Conservation (phyloP, 208 protist genomes). For the Leishmania martiniquensis region DNA sequence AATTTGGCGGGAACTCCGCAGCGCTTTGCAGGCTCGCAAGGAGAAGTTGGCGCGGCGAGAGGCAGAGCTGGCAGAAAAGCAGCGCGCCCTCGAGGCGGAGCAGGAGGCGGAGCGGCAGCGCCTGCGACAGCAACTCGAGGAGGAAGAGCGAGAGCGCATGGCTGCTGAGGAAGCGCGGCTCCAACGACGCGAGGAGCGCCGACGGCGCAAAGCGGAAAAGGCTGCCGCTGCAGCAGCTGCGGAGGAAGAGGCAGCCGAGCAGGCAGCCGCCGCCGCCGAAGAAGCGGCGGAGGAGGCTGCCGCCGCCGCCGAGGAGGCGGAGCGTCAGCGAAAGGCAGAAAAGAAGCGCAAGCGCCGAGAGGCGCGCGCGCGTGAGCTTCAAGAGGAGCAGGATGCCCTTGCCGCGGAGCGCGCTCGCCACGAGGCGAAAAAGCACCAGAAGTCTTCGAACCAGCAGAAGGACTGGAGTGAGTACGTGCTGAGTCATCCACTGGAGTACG, state of each 20-base stretch:
- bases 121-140: constrained; percentile 39
- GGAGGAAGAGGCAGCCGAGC: constrained; percentile 30
- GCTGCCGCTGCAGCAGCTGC: constrained; percentile 27
- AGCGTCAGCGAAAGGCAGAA: constrained; percentile 43
- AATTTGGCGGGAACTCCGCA: constrained; percentile 78
- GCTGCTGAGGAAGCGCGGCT: constrained; percentile 39
- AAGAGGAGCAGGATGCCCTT: constrained; percentile 71
- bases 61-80: constrained; percentile 44
- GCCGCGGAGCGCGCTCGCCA: constrained; percentile 47
- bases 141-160: constrained; percentile 45
- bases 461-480: constrained; percentile 84
- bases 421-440: constrained; percentile 33
- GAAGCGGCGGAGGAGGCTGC: constrained; percentile 47
- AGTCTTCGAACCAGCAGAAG: constrained; percentile 51
- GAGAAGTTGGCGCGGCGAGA: constrained; percentile 47
- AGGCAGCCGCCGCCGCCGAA: constrained; percentile 39
- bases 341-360: constrained; percentile 55
- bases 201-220: constrained; percentile 40
- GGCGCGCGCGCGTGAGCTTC: constrained; percentile 55
- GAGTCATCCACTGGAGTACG: constrained; percentile 76
- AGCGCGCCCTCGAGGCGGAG: constrained; percentile 39
- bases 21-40: constrained; percentile 50
- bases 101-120: constrained; percentile 39
- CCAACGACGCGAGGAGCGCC: constrained; percentile 42
- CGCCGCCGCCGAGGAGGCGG: constrained; percentile 41